Conservation (phyloP, 768 basidiomycete genomes). For the Floccularia luteovirens region DNA sequence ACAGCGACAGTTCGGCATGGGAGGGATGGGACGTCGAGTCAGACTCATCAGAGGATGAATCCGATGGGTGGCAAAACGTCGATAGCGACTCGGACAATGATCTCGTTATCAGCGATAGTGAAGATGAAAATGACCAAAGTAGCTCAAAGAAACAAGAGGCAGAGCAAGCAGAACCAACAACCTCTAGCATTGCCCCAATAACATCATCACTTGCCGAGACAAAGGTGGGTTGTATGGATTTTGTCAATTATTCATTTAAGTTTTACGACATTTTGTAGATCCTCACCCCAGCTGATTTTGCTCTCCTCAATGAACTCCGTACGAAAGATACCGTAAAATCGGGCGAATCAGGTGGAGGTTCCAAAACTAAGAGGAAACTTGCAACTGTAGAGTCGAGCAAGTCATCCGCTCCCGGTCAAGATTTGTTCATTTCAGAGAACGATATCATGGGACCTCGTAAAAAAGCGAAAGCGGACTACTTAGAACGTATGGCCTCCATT, state of each 20-base stretch:
- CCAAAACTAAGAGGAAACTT: conserved; percentile 84
- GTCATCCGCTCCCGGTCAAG: conserved; percentile 39
- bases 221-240: conserved; percentile 41
- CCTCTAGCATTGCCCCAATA: too few relatives aligned
- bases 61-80: conserved; percentile 79
- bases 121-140: conserved; percentile 61
- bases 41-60: conserved; percentile 46
- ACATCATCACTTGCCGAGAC: conserved; percentile 75
- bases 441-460: conserved; percentile 94
- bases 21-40: conserved; percentile 86
- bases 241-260: neutral
- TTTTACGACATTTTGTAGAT: too few relatives aligned
- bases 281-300: conserved; percentile 95
- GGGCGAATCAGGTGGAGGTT: conserved; percentile 62
- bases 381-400: conserved; percentile 69
- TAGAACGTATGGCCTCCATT: conserved; percentile 87
- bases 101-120: conserved; percentile 81
- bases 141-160: conserved; percentile 26
- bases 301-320: conserved; percentile 81
- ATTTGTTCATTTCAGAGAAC: conserved; percentile 75
- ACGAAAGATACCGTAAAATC: conserved; percentile 69
- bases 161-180: conserved; percentile 20
- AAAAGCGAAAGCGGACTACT: conserved; percentile 89
- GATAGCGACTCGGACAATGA: conserved; percentile 62
- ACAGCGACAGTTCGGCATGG: conserved; percentile 68